Evolutionary conservation across 495 filamentous ascomycete species (phyloP).

Genomic region (Penicillium desertorum): DNA sequence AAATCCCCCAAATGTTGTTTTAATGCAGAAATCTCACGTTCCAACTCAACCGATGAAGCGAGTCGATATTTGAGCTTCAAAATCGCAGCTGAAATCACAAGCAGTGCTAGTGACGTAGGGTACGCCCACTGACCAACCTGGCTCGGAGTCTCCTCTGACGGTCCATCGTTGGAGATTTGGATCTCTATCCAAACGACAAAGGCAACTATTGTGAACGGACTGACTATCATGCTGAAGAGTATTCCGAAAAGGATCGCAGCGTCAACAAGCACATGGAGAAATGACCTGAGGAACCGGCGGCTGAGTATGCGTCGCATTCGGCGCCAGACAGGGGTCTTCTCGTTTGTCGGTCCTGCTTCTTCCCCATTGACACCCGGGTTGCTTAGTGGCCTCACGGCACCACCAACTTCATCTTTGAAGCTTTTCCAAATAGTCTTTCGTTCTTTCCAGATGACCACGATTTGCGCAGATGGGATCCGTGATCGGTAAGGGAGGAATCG

Average conservation of each 20-base stretch:
- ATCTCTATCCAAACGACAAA: slow-evolving; percentile 39
- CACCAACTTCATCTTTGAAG: slow-evolving; percentile 23
- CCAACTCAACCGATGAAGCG: slow-evolving; percentile 28
- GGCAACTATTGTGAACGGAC: slow-evolving; percentile 34
- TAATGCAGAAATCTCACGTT: slow-evolving; percentile 24
- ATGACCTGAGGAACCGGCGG: slow-evolving; percentile 12
- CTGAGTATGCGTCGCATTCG: slow-evolving; percentile 14
- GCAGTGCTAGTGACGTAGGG: slow-evolving; percentile 28
- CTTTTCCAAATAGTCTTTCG: slow-evolving; percentile 22
- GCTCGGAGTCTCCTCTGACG: slow-evolving; percentile 29
- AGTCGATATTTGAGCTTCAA: slow-evolving; percentile 31
- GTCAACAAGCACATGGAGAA: slow-evolving; percentile 20
- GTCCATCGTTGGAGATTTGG: slow-evolving; percentile 35
- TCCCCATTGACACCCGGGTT: background rate
- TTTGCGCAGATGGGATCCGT: slow-evolving; percentile 27
- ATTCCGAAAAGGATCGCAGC: slow-evolving; percentile 24
- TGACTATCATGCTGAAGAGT: slow-evolving; percentile 35
- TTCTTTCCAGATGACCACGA: slow-evolving; percentile 28
- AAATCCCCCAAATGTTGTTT: slow-evolving; percentile 20
- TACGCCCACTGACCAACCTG: slow-evolving; percentile 40
- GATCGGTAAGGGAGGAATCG: slow-evolving; percentile 31
- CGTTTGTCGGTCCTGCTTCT: background rate
- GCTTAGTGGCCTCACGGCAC: background rate
- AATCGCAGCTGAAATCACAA: slow-evolving; percentile 32
- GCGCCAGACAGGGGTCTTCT: background rate